These are phyloP conservation scores for Priceomyces castillae DNA, from an alignment of 805 yeast species.

Conservation along the genomic window DNA sequence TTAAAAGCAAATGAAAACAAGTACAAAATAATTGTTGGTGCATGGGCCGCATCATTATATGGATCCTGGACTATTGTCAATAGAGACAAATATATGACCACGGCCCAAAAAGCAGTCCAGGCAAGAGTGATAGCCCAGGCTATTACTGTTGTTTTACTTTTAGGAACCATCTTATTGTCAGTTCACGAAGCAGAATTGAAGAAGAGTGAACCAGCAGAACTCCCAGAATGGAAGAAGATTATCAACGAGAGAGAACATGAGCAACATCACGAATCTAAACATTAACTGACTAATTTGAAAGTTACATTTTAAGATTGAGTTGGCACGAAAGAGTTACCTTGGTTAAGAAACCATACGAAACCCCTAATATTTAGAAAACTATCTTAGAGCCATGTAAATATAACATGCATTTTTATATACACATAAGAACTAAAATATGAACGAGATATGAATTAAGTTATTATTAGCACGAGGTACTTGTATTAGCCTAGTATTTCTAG, in stretches of 20 bases:
- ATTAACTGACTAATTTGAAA: too few relatives aligned
- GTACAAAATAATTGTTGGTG: conserved; percentile 63
- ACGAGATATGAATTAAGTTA: too few relatives aligned
- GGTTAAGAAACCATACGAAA: too few relatives aligned
- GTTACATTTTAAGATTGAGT: too few relatives aligned
- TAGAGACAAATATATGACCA: conserved; percentile 67
- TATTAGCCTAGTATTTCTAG: too few relatives aligned
- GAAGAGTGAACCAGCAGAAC: conserved; percentile 27
- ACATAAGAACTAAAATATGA: too few relatives aligned
- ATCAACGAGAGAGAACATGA: conserved; percentile 18
- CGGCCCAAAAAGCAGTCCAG: conserved; percentile 74
- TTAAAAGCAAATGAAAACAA: conserved; percentile 53
- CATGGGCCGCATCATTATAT: conserved; percentile 78
- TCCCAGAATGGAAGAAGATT: conserved; percentile 32
- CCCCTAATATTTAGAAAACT: too few relatives aligned
- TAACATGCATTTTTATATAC: too few relatives aligned
- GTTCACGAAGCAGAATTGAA: conserved; percentile 55
- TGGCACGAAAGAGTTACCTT: too few relatives aligned
- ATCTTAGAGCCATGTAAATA: too few relatives aligned
- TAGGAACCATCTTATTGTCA: conserved; percentile 63
- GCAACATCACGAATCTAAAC: not conserved
- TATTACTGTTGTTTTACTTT: conserved; percentile 63
- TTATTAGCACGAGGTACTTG: too few relatives aligned
- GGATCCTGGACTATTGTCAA: conserved; percentile 74
- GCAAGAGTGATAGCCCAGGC: conserved; percentile 90